Conservation (phyloP, 1,139 yeast species). For the Diutina ranongensis region DNA sequence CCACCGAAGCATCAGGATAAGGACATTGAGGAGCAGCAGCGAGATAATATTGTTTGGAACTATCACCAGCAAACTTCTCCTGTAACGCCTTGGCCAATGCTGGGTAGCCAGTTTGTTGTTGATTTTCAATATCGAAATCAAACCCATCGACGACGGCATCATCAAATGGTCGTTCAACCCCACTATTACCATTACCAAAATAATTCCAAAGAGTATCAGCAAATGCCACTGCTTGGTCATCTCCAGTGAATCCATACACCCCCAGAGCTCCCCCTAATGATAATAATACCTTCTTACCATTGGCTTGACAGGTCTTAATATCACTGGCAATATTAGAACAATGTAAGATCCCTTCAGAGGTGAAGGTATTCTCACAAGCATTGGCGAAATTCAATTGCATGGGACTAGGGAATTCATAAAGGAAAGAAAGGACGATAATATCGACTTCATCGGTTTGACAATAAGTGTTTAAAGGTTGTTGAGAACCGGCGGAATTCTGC, state of each 20-base stretch:
- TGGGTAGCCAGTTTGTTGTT: conserved; percentile 41
- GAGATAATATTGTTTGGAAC: conserved; percentile 56
- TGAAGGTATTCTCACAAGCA: conserved; percentile 44
- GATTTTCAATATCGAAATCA: conserved; percentile 35
- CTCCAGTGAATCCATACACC: conserved; percentile 57
- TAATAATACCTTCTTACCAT: conserved; percentile 67
- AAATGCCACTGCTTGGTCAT: conserved; percentile 50
- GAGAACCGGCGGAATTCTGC: conserved; percentile 72
- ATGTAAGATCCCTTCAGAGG: conserved; percentile 40
- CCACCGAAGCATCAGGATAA: conserved; percentile 80
- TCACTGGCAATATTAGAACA: conserved; percentile 63
- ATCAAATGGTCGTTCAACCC: conserved; percentile 62
- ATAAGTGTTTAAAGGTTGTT: conserved; percentile 50
- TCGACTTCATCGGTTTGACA: conserved; percentile 64
- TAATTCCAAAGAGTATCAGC: conserved; percentile 75
- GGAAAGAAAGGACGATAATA: conserved; percentile 60
- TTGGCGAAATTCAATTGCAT: conserved; percentile 53
- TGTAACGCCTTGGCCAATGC: conserved; percentile 56
- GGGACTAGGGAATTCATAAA: conserved; percentile 50
- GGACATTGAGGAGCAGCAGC: conserved; percentile 96
- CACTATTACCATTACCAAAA: conserved; percentile 65
- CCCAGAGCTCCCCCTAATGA: conserved; percentile 89
- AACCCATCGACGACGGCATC: conserved; percentile 34
- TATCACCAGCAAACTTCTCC: conserved; percentile 37
- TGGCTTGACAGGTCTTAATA: conserved; percentile 68